Evolutionary conservation across 768 basidiomycete species (phyloP), one percentile per base, ranked within the genome.

Genomic region (Rhodotorula diobovata): DNA sequence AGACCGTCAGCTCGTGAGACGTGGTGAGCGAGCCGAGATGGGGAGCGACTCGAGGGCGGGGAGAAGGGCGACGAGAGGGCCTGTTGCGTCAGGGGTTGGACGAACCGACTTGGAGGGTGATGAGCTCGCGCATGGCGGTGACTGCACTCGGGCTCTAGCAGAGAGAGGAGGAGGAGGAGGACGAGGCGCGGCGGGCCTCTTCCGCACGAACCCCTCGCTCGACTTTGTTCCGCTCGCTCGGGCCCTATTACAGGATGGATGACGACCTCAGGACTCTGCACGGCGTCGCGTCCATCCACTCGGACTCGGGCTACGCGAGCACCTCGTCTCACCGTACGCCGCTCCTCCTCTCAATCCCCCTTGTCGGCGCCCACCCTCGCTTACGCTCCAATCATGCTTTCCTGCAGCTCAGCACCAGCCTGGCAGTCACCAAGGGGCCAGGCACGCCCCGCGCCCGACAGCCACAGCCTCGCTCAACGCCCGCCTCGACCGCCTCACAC

Each of bases 41-140:
- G 39, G 39, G 39, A 15, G 15, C 34, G 46, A 0, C 7, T 4
- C 10, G n/a, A 21, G 14, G 51, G 12, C 14, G 50, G 28, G 20
- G 50, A 53, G 51, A 30, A 10, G 8, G 41, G 41, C 2, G 25
- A 32, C 18, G n/a, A 28, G 58, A 16, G 16, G 23, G n/a, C 8
- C 39, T 28, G 32, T n/a, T n/a, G n/a, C n/a, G n/a, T n/a, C n/a
- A n/a, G 16, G 46, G 7, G 3, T 3, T 18, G 32, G 45, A 51
- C 68, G 34, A 3, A 66, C 74, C 74, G 53, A 68, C 68, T 35
- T 75, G 74, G 21, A 75, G 55, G 14, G 70, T 71, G 46, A 75
- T 41, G 18, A 72, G 32, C 43, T 75, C 74, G n/a, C 70, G 43
- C 43, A 65, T 56, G 2, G 14, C 28, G 8, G n/a, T 18, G 39